These are phyloP conservation scores for Linderniella brevidens DNA, from an alignment of 257 asterid genomes.

Conservation along the genomic window DNA sequence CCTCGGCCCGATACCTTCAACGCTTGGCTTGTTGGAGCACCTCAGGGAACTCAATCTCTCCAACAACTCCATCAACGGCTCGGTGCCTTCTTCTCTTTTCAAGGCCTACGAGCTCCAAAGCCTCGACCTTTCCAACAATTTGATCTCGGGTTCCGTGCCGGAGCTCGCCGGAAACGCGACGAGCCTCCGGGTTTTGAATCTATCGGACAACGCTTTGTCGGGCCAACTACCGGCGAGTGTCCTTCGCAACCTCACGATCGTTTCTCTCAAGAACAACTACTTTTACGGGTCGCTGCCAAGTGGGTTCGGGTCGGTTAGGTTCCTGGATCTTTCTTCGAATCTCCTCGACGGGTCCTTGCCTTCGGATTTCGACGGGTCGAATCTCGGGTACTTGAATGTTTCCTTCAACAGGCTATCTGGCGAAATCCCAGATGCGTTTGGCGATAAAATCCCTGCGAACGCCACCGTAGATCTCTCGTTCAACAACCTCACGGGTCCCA, in stretches of 20 bases:
- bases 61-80: conserved; percentile 66
- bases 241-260: conserved; percentile 27
- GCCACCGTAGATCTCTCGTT: conserved; percentile 64
- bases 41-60: conserved; percentile 49
- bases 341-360: conserved; percentile 66
- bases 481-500: conserved; percentile 40
- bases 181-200: conserved; percentile 41
- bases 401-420: conserved; percentile 70
- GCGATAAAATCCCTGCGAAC: conserved; percentile 21
- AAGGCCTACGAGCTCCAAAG: conserved; percentile 32
- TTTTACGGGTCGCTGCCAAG: conserved; percentile 42
- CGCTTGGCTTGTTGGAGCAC: conserved; percentile 49
- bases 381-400: conserved; percentile 31
- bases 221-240: conserved; percentile 50
- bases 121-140: conserved; percentile 60
- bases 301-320: conserved; percentile 36
- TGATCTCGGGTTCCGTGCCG: conserved; percentile 59
- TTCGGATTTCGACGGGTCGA: conserved; percentile 36
- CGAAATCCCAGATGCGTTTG: conserved; percentile 43
- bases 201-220: conserved; percentile 56
- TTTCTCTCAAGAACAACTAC: conserved; percentile 61
- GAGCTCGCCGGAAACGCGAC: conserved; percentile 35
- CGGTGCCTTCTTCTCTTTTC: conserved; percentile 57
- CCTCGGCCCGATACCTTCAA: conserved; percentile 45
- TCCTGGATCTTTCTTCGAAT: conserved; percentile 79